A percentile compares a stretch with the other conserved stretches of the same genome.
These are phyloP conservation scores for Tephrocybe sp. DNA, from an alignment of 768 basidiomycete species.

Conservation along the genomic window DNA sequence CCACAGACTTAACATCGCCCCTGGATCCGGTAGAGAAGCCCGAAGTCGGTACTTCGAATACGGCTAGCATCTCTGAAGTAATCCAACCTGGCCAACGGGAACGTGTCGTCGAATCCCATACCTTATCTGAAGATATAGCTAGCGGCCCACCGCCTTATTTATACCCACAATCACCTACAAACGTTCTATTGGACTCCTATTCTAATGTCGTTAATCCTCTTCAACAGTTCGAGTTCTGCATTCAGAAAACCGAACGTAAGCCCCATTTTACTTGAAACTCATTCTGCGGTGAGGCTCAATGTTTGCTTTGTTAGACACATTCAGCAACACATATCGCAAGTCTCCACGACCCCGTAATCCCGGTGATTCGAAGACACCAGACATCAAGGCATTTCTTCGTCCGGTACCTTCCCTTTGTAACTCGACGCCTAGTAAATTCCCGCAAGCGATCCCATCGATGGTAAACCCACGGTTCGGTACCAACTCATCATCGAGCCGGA, in stretches of 20 bases:
- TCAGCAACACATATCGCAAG: slow-evolving; percentile 1
- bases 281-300: background rate
- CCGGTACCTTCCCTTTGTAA: background rate
- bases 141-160: no score
- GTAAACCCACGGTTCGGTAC: background rate
- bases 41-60: background rate
- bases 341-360: background rate
- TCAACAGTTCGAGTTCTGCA: background rate
- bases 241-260: slow-evolving; percentile 4
- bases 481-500: background rate
- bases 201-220: no score
- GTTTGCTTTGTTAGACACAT: background rate
- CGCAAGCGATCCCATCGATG: background rate
- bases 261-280: no score
- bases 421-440: no score
- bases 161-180: no score
- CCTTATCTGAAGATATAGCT: no score
- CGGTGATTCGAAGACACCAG: background rate
- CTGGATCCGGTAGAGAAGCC: background rate
- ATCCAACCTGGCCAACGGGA: no score
- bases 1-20: slow-evolving; percentile 8
- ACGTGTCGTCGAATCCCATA: no score
- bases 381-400: background rate
- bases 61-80: background rate
- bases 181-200: no score